These are phyloP conservation scores for Globisporangium paroecandrum DNA, from an alignment of 352 stramenopile genomes.

Conservation along the genomic window DNA sequence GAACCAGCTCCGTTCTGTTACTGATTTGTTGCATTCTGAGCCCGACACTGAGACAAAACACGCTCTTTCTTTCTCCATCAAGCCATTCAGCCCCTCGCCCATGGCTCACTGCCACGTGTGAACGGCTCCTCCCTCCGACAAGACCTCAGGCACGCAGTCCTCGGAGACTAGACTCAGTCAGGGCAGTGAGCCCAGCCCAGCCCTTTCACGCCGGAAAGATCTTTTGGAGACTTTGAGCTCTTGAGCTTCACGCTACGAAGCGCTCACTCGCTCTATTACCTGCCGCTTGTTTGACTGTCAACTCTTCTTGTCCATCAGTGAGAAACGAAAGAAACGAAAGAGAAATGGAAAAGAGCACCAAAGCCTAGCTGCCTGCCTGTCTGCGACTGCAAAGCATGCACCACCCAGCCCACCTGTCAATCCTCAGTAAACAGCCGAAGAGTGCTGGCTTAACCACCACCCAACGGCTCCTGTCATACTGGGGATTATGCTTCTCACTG, in stretches of 20 bases:
- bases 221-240: background rate
- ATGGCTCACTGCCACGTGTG: no score
- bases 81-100: no score
- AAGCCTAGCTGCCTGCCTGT: background rate
- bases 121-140: no score
- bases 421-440: background rate
- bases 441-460: background rate
- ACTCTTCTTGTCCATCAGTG: background rate
- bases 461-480: background rate
- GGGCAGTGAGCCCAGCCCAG: no score
- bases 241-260: background rate
- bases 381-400: background rate
- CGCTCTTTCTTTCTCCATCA: background rate
- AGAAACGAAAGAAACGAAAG: background rate
- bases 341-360: background rate
- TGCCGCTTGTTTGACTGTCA: background rate
- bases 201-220: background rate
- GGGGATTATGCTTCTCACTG: background rate
- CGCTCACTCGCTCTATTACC: background rate
- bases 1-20: background rate
- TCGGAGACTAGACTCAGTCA: background rate
- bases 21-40: background rate
- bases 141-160: no score
- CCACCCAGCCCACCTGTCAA: background rate
- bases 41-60: background rate